These are phyloP conservation scores for Juncus inflexus DNA, from an alignment of 176 grass and related monocot species.

Conservation along the genomic window DNA sequence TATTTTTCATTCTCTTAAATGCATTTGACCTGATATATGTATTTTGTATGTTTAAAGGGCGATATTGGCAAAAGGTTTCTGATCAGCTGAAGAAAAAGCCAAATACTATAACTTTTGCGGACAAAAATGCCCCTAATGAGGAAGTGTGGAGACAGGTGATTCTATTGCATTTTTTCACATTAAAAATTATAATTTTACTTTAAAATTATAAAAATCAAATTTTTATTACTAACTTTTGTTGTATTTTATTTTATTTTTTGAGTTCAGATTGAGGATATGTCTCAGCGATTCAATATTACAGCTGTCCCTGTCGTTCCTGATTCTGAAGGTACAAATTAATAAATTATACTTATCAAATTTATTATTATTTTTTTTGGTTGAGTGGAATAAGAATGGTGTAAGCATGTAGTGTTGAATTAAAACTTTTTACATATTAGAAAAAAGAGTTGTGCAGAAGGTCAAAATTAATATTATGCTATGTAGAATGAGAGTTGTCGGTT, in stretches of 20 bases:
- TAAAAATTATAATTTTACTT: not conserved
- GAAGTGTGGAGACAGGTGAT: constrained; percentile 93
- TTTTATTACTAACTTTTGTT: too few relatives aligned
- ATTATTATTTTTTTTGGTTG: not conserved
- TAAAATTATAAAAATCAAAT: not conserved
- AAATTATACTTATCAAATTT: constrained; percentile 13
- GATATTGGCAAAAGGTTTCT: constrained; percentile 87
- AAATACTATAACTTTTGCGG: constrained; percentile 84
- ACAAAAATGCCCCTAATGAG: constrained; percentile 99
- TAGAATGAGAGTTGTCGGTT: too few relatives aligned
- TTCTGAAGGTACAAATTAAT: constrained; percentile 67
- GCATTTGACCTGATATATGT: not conserved
- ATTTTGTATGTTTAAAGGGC: constrained; percentile 42
- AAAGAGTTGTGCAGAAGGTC: too few relatives aligned
- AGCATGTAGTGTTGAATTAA: too few relatives aligned
- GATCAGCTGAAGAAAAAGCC: constrained; percentile 87
- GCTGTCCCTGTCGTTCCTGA: constrained; percentile 87
- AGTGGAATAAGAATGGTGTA: too few relatives aligned
- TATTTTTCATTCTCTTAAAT: too few relatives aligned
- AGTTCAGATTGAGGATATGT: constrained; percentile 91
- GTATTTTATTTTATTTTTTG: constrained; percentile 7
- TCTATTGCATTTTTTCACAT: constrained; percentile 17
- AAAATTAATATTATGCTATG: too few relatives aligned
- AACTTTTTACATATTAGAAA: too few relatives aligned
- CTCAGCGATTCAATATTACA: constrained; percentile 54